Conservation (phyloP, 176 grass and related monocot species). For the Aechmea fasciata region DNA sequence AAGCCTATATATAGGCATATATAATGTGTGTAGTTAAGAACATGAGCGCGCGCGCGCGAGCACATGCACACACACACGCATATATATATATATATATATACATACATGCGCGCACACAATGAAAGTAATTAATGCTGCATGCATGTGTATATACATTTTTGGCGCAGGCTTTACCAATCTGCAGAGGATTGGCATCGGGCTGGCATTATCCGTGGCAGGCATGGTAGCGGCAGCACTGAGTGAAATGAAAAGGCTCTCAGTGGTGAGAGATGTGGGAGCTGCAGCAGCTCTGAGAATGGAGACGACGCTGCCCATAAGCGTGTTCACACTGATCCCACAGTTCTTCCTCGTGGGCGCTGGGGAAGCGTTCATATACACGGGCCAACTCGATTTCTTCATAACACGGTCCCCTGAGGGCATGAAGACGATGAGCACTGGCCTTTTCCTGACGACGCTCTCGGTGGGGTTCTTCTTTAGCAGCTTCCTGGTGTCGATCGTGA, state of each 20-base stretch:
- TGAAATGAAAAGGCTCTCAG: slow-evolving; percentile 42
- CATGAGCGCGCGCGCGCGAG: too few relatives aligned
- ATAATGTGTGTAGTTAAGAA: too few relatives aligned
- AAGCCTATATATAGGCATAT: too few relatives aligned
- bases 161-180: slow-evolving; percentile 52
- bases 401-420: slow-evolving; percentile 72
- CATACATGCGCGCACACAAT: background rate
- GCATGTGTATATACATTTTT: background rate
- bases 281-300: background rate
- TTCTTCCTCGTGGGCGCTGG: slow-evolving; percentile 76
- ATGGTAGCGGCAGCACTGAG: slow-evolving; percentile 46
- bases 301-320: slow-evolving; percentile 43
- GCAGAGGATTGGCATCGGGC: slow-evolving; percentile 61
- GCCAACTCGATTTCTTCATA: slow-evolving; percentile 90
- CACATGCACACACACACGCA: too few relatives aligned
- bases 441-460: slow-evolving; percentile 66
- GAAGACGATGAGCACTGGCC: slow-evolving; percentile 88
- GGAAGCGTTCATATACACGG: slow-evolving; percentile 82
- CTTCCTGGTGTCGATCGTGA: slow-evolving; percentile 58
- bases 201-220: slow-evolving; percentile 41
- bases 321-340: slow-evolving; percentile 61
- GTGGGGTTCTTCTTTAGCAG: slow-evolving; percentile 80
- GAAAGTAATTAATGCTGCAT: too few relatives aligned
- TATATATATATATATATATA: too few relatives aligned
- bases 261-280: background rate